Evolutionary conservation across 768 basidiomycete species (phyloP).

Genomic region (Ramaria rubella): DNA sequence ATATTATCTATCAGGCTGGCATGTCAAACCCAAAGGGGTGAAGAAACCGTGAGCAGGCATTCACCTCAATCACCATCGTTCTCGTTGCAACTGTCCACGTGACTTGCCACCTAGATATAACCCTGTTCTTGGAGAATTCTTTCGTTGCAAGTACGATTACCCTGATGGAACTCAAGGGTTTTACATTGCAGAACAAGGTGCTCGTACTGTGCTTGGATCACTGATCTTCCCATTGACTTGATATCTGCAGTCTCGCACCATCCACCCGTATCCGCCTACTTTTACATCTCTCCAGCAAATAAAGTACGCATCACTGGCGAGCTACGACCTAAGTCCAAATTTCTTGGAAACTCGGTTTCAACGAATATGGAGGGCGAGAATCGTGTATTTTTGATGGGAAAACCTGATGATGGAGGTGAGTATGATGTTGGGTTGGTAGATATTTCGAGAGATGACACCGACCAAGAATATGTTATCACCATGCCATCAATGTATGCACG

Average conservation of each 20-base stretch:
- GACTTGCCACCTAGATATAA: slow-evolving; percentile 66
- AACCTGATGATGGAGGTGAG: slow-evolving; percentile 81
- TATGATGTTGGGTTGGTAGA: slow-evolving; percentile 14
- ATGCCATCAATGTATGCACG: slow-evolving; percentile 99
- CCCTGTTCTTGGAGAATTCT: slow-evolving; percentile 95
- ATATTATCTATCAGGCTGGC: slow-evolving; percentile 99
- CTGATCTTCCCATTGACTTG: background rate
- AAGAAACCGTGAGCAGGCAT: slow-evolving; percentile 88
- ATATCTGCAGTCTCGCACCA: slow-evolving; percentile 78
- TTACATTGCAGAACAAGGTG: slow-evolving; percentile 95
- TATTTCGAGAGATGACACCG: background rate
- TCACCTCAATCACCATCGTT: slow-evolving; percentile 5
- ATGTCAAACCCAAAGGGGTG: slow-evolving; percentile 97
- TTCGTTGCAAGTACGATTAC: slow-evolving; percentile 93
- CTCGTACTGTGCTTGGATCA: slow-evolving; percentile 10
- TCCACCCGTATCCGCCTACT: slow-evolving; percentile 92
- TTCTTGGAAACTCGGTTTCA: slow-evolving; percentile 93
- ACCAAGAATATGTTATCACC: slow-evolving; percentile 73
- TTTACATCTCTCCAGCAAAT: slow-evolving; percentile 89
- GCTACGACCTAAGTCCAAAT: slow-evolving; percentile 90
- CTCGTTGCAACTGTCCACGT: slow-evolving; percentile 5
- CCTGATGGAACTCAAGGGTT: slow-evolving; percentile 87
- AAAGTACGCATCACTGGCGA: slow-evolving; percentile 85
- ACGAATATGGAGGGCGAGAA: slow-evolving; percentile 97
- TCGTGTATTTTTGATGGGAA: slow-evolving; percentile 73